Evolutionary conservation across 2,329 filamentous ascomycete genomes (phyloP).

Genomic region (Fusarium siculi): DNA sequence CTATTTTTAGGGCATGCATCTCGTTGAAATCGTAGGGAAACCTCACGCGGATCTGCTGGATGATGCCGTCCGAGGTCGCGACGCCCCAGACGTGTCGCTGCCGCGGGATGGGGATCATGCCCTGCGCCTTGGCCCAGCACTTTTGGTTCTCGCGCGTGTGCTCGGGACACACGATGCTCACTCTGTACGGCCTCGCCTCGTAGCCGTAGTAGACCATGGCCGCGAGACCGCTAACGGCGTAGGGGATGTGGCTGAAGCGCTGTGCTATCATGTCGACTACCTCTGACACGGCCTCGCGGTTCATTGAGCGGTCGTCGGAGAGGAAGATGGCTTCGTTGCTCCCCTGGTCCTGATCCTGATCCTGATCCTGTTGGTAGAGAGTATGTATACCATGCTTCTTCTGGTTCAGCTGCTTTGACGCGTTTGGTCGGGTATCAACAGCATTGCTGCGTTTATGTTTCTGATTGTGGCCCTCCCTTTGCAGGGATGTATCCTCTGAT

Average conservation of each 20-base stretch:
- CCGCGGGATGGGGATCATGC: conserved; percentile 43
- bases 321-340: conserved; percentile 22
- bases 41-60: conserved; percentile 51
- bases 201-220: conserved; percentile 59
- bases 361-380: background rate
- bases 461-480: conserved; percentile 10
- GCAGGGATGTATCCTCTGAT: conserved; percentile 15
- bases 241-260: conserved; percentile 56
- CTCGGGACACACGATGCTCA: conserved; percentile 56
- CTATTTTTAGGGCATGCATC: conserved; percentile 39
- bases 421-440: background rate
- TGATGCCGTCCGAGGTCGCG: conserved; percentile 43
- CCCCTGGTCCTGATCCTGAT: background rate
- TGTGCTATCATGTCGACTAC: conserved; percentile 54
- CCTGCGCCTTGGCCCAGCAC: conserved; percentile 54
- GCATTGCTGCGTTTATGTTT: background rate
- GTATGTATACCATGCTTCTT: background rate
- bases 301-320: conserved; percentile 41
- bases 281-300: conserved; percentile 46
- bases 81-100: conserved; percentile 50
- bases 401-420: background rate
- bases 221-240: conserved; percentile 58
- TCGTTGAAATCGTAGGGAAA: conserved; percentile 50
- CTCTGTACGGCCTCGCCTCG: conserved; percentile 42
- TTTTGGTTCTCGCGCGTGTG: conserved; percentile 50